Percentiles rank a stretch among this genome's conserved stretches.
Conservation (phyloP, 306 rosid species). For the Malus asiatica region DNA sequence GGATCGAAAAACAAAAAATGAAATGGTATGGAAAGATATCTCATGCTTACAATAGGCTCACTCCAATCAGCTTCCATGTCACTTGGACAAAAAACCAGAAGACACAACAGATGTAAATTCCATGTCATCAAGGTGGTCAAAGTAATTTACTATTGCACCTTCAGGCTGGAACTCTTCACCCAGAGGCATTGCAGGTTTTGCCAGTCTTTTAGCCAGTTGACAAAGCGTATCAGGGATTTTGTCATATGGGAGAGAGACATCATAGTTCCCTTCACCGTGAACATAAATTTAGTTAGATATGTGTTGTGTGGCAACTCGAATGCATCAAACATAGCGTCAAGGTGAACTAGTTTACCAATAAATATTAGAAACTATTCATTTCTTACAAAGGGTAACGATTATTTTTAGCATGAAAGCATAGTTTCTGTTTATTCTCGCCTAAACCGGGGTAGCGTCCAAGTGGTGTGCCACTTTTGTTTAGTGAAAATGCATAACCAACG, state of each 20-base stretch:
- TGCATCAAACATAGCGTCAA: background rate
- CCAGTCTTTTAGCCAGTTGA: slow-evolving; percentile 64
- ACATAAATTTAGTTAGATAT: slow-evolving; percentile 1
- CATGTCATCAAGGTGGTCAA: slow-evolving; percentile 22
- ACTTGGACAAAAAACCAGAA: slow-evolving; percentile 25
- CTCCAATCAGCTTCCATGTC: slow-evolving; percentile 98
- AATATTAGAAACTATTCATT: background rate
- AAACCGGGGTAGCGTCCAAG: background rate
- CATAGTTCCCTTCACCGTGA: slow-evolving; percentile 57
- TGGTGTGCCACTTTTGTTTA: background rate
- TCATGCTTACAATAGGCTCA: slow-evolving; percentile 81
- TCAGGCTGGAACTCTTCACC: slow-evolving; percentile 85
- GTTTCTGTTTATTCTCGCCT: background rate
- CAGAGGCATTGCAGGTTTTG: slow-evolving; percentile 73
- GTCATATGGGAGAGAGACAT: slow-evolving; percentile 67
- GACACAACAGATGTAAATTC: background rate
- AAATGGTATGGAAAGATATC: slow-evolving; percentile 28
- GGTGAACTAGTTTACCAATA: background rate
- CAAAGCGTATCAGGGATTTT: slow-evolving; percentile 69
- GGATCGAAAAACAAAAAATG: background rate
- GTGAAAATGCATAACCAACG: background rate
- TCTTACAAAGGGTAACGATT: background rate
- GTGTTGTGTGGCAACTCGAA: background rate
- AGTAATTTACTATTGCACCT: slow-evolving; percentile 92
- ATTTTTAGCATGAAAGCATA: background rate